phyloP scores from a whole-genome alignment of 768 basidiomycete species.

The Leccinum broughii region DNA sequence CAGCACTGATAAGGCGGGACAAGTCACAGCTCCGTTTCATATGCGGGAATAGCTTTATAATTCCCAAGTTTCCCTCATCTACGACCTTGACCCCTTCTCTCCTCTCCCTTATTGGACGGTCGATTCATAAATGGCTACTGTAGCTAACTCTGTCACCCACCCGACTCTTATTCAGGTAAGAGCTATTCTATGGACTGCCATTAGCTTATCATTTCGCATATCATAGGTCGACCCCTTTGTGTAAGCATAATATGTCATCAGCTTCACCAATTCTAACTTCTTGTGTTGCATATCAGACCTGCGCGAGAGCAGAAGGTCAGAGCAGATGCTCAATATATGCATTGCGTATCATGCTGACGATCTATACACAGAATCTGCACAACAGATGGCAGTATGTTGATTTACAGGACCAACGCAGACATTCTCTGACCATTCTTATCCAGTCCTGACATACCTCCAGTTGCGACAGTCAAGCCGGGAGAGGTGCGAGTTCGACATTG shows the following conservation, averaged over 20 bases:
- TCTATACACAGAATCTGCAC: conserved; percentile 50
- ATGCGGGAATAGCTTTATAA: conserved; percentile 4
- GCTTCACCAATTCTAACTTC: neutral
- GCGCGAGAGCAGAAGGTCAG: conserved; percentile 58
- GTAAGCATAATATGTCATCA: conserved; percentile 38
- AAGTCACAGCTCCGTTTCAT: neutral
- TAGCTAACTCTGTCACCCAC: conserved; percentile 59
- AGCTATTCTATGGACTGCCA: neutral
- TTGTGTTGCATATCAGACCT: conserved; percentile 32
- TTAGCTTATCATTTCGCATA: neutral
- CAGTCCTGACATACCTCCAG: conserved; percentile 65
- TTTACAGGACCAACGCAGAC: neutral
- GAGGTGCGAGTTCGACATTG: conserved; percentile 35
- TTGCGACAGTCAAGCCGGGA: conserved; percentile 62
- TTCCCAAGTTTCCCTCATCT: neutral
- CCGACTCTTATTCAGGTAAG: conserved; percentile 58
- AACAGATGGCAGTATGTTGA: conserved; percentile 72
- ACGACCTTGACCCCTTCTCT: neutral
- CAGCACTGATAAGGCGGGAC: conserved; percentile 13
- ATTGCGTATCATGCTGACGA: neutral
- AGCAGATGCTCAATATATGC: neutral
- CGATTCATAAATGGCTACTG: conserved; percentile 50
- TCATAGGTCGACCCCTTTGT: conserved; percentile 66
- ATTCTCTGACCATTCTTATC: neutral
- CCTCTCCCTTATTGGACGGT: neutral